Percentiles rank a stretch among this genome's conserved stretches.
These are phyloP conservation scores for Pseudocercospora cruenta DNA, from an alignment of 2,329 filamentous ascomycete genomes.

Conservation along the genomic window DNA sequence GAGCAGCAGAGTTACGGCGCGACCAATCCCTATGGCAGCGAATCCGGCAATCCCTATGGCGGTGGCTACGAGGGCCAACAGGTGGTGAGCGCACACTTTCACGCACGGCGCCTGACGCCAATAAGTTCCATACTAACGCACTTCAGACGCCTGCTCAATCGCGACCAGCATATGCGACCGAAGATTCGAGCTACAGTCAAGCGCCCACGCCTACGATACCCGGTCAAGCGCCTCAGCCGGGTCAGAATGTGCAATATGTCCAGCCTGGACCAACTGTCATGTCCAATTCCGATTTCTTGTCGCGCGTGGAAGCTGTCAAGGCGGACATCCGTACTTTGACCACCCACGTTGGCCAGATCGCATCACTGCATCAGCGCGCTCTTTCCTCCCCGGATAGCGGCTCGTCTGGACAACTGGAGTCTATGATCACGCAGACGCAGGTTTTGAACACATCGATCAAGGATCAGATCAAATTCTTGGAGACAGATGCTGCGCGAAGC, in stretches of 20 bases:
- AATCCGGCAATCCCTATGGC: conserved; percentile 45
- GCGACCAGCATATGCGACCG: conserved; percentile 7
- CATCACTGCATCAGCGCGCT: conserved; percentile 70
- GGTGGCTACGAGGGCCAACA: conserved; percentile 31
- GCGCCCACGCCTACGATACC: conserved; percentile 28
- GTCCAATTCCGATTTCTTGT: conserved; percentile 69
- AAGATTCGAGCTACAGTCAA: conserved; percentile 15
- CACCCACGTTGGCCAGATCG: conserved; percentile 69
- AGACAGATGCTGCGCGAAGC: conserved; percentile 70
- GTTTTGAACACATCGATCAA: conserved; percentile 75
- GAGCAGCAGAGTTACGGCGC: conserved; percentile 59
- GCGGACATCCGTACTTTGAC: conserved; percentile 69
- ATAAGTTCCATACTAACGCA: background rate
- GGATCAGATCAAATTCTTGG: conserved; percentile 77
- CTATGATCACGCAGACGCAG: conserved; percentile 70
- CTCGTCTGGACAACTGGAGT: conserved; percentile 63
- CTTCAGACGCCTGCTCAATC: background rate
- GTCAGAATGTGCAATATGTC: conserved; percentile 49
- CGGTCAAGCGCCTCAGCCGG: conserved; percentile 58
- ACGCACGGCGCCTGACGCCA: conserved; percentile 2
- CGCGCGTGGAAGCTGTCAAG: conserved; percentile 68
- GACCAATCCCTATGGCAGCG: conserved; percentile 39
- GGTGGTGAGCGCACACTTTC: conserved; percentile 7
- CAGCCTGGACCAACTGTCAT: conserved; percentile 49
- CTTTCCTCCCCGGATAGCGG: conserved; percentile 65